Evolutionary conservation across 805 yeast genomes (phyloP).

Genomic region (Spathaspora girioi): DNA sequence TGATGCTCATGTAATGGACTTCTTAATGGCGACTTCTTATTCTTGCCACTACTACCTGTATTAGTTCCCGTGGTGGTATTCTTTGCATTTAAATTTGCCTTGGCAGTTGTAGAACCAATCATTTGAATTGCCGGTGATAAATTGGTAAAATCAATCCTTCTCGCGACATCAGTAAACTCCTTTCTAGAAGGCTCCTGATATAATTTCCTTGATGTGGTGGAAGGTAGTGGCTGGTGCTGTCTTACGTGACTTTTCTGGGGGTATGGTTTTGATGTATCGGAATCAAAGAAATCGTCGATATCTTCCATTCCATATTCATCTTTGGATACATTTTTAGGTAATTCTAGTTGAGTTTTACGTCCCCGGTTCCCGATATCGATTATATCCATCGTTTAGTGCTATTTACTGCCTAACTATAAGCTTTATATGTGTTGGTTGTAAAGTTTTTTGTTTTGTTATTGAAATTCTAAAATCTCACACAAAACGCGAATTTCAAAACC

Average conservation of each 20-base stretch:
- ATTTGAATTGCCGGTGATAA: slow-evolving; percentile 1
- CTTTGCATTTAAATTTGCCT: not conserved
- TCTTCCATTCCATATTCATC: slow-evolving; percentile 67
- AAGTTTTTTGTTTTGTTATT: not conserved
- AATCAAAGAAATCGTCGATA: slow-evolving; percentile 63
- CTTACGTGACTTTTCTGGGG: not conserved
- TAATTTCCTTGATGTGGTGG: not conserved
- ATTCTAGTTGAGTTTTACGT: slow-evolving; percentile 61
- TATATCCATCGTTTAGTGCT: slow-evolving; percentile 28
- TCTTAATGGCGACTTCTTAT: slow-evolving; percentile 26
- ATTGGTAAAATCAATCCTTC: slow-evolving; percentile 33
- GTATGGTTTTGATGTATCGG: slow-evolving; percentile 28
- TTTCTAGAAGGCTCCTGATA: not conserved
- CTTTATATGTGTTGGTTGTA: not conserved
- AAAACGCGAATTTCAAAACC: not conserved
- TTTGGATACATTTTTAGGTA: slow-evolving; percentile 43
- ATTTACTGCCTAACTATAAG: not conserved
- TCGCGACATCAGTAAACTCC: slow-evolving; percentile 23
- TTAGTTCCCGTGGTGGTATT: not conserved
- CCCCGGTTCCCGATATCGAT: slow-evolving; percentile 55
- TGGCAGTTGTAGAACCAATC: slow-evolving; percentile 6
- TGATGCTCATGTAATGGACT: slow-evolving; percentile 24
- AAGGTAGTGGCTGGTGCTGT: not conserved
- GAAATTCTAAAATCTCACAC: not conserved
- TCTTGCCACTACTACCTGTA: slow-evolving; percentile 11